Conservation (phyloP, 163 green algal species). For the Volvox carteri region DNA sequence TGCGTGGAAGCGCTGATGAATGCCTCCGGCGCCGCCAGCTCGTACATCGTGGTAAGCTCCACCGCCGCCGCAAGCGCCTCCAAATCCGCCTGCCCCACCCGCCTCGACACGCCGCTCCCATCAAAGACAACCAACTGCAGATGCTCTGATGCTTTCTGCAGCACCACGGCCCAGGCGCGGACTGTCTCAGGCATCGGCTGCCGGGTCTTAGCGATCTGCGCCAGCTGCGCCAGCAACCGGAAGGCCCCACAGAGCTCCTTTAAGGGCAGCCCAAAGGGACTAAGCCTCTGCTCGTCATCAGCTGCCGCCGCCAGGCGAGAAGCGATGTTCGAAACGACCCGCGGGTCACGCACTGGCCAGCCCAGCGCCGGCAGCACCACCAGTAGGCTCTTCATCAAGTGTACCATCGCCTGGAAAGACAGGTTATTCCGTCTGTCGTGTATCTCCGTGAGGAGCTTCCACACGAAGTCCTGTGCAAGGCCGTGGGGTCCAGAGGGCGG, state of each 20-base stretch:
- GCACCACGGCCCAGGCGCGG: too few relatives aligned
- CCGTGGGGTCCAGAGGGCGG: neutral
- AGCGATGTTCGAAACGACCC: neutral
- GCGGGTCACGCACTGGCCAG: neutral
- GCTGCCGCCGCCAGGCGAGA: neutral
- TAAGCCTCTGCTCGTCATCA: neutral
- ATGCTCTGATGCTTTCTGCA: too few relatives aligned
- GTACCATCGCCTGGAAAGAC: neutral
- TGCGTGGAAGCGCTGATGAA: neutral
- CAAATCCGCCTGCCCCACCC: slow-evolving; percentile 9
- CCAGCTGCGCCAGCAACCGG: neutral
- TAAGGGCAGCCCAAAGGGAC: neutral
- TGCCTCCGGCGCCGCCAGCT: neutral
- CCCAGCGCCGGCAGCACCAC: slow-evolving; percentile 26
- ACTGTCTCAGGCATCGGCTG: too few relatives aligned
- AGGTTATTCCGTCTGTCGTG: neutral
- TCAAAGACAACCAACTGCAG: neutral
- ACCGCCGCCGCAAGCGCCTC: neutral
- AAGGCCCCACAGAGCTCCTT: neutral
- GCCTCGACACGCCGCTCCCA: neutral
- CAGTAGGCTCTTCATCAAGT: neutral
- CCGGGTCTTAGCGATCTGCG: too few relatives aligned
- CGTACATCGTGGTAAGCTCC: neutral
- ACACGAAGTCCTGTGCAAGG: neutral
- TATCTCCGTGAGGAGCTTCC: neutral